Evolutionary conservation across 1,284 basidiomycete genomes (phyloP).

Genomic region (Ganoderma lingzhi): DNA sequence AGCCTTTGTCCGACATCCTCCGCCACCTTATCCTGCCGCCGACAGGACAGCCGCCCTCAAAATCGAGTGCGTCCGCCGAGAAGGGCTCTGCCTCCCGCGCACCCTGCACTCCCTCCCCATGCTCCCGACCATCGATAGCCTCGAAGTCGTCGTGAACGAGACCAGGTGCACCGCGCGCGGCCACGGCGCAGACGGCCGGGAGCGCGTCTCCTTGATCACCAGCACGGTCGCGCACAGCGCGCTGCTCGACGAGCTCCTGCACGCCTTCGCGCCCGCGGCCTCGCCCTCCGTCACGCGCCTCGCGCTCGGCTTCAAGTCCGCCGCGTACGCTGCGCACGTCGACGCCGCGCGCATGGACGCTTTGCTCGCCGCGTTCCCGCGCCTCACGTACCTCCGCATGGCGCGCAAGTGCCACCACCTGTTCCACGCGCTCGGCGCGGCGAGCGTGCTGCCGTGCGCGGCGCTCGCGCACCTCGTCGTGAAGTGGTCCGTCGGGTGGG

Average conservation of each 20-base stretch:
- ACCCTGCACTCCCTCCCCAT: slow-evolving; percentile 1
- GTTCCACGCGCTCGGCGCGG: not conserved
- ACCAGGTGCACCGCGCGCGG: not conserved
- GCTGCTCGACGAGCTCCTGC: slow-evolving; percentile 4
- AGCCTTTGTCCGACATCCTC: slow-evolving; percentile 17
- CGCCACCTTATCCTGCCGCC: slow-evolving; percentile 3
- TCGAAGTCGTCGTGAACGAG: slow-evolving; percentile 1
- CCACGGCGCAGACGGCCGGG: not conserved
- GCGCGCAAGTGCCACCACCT: slow-evolving; percentile 10
- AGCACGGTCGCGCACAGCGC: not conserved
- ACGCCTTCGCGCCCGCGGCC: slow-evolving; percentile 4
- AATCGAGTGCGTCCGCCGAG: not conserved
- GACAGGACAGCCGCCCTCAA: not conserved
- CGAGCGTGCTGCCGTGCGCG: slow-evolving; percentile 9
- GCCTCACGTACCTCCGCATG: slow-evolving; percentile 5
- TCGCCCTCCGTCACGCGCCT: slow-evolving; percentile 4
- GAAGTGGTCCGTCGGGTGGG: slow-evolving; percentile 8
- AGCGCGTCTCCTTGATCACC: not conserved
- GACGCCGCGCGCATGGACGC: slow-evolving; percentile 11
- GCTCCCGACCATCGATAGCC: not conserved
- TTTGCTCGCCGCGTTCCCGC: slow-evolving; percentile 9
- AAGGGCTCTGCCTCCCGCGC: not conserved
- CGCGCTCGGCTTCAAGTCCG: slow-evolving; percentile 1
- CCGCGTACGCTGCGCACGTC: slow-evolving; percentile 9
- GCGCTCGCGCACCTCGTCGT: slow-evolving; percentile 4